phyloP scores from a whole-genome alignment of 768 basidiomycete genomes.

The Clitopilus passeckerianus region DNA sequence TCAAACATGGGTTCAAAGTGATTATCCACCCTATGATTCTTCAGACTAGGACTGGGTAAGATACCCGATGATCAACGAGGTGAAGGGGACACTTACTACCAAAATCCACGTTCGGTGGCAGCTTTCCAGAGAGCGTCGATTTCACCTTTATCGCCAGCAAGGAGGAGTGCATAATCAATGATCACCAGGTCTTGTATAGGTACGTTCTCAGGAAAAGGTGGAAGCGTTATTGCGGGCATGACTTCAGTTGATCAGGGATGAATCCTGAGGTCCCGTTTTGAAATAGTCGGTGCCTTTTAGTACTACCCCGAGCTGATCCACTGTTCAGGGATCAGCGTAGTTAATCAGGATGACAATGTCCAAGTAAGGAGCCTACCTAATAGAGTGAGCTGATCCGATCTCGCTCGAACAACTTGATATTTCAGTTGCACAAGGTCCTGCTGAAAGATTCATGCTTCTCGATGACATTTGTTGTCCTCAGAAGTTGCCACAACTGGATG shows the following conservation, averaged over 20 bases:
- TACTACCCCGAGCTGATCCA: not conserved
- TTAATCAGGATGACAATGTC: not conserved
- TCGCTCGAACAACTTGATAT: not conserved
- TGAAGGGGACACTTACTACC: conserved; percentile 32
- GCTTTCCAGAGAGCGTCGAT: conserved; percentile 35
- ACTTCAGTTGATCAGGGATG: not conserved
- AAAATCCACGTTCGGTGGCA: conserved; percentile 41
- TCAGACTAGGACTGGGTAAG: conserved; percentile 20
- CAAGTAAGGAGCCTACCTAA: not conserved
- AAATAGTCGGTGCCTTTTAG: not conserved
- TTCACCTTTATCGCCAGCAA: conserved; percentile 27
- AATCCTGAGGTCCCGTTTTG: not conserved
- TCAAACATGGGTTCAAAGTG: conserved; percentile 36
- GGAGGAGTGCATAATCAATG: conserved; percentile 34
- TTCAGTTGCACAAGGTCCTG: not conserved
- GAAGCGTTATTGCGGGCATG: conserved; percentile 8
- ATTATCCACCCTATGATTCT: conserved; percentile 37
- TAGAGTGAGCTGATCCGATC: not conserved
- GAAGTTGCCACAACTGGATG: too few relatives aligned
- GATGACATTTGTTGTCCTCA: not conserved
- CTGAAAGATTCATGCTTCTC: not conserved
- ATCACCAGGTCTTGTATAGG: conserved; percentile 37
- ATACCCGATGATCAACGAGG: not conserved
- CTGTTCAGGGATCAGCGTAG: not conserved
- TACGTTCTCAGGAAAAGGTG: conserved; percentile 36